Conservation (phyloP, 768 basidiomycete species). For the Auriscalpium microsporum region DNA sequence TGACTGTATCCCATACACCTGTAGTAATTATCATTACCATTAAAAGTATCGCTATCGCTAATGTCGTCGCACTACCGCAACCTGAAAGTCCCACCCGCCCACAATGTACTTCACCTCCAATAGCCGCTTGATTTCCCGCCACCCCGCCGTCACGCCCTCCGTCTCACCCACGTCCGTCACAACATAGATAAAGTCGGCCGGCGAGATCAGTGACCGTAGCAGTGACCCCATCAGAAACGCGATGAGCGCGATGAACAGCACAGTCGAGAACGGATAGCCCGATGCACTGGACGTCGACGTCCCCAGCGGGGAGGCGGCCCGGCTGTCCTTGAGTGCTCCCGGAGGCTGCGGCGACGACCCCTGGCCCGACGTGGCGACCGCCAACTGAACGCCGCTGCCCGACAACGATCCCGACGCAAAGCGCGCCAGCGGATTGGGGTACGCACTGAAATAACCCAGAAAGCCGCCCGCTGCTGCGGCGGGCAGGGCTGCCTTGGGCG, state of each 20-base stretch:
- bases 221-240: slow-evolving; percentile 89
- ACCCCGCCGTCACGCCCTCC: slow-evolving; percentile 47
- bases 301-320: slow-evolving; percentile 2
- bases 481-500: slow-evolving; percentile 17
- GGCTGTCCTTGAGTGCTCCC: background rate
- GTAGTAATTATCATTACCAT: background rate
- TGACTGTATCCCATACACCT: background rate
- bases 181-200: slow-evolving; percentile 86
- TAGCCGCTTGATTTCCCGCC: slow-evolving; percentile 80
- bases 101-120: slow-evolving; percentile 74
- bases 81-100: slow-evolving; percentile 83
- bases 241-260: slow-evolving; percentile 75
- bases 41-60: slow-evolving; percentile 18
- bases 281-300: slow-evolving; percentile 4
- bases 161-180: slow-evolving; percentile 48
- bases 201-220: slow-evolving; percentile 77
- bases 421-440: slow-evolving; percentile 48
- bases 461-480: slow-evolving; percentile 32
- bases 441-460: slow-evolving; percentile 52
- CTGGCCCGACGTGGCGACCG: slow-evolving; percentile 8
- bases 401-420: slow-evolving; percentile 29
- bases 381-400: slow-evolving; percentile 2
- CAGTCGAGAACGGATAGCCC: slow-evolving; percentile 38
- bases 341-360: background rate
- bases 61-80: slow-evolving; percentile 75